Percentiles rank a stretch among this genome's conserved stretches.
These are phyloP conservation scores for Platanthera guangdongensis DNA, from an alignment of 106 monocot genomes.

Conservation along the genomic window DNA sequence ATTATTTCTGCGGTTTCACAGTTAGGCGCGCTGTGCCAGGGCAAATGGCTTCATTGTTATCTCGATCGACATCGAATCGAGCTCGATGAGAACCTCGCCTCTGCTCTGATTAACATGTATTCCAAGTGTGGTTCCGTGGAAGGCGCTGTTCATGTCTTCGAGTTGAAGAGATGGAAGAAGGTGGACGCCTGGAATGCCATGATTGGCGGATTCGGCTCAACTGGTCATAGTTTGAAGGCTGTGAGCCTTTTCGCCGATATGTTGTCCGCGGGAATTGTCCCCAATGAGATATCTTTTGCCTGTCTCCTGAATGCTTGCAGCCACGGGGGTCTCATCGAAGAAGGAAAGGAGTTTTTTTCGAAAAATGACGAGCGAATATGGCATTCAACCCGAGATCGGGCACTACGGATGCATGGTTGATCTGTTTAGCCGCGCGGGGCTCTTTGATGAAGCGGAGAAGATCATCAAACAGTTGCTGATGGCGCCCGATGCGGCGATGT, in stretches of 20 bases:
- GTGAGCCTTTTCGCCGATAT: slow-evolving; percentile 30
- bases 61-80: slow-evolving; percentile 20
- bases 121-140: slow-evolving; percentile 58
- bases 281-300: slow-evolving; percentile 46
- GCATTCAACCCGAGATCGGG: slow-evolving; percentile 42
- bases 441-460: slow-evolving; percentile 38
- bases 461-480: slow-evolving; percentile 46
- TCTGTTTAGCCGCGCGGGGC: slow-evolving; percentile 43
- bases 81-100: slow-evolving; percentile 36
- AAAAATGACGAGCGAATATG: slow-evolving; percentile 33
- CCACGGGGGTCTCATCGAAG: slow-evolving; percentile 44
- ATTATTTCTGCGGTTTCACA: slow-evolving; percentile 28
- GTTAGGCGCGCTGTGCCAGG: slow-evolving; percentile 38
- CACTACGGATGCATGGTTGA: slow-evolving; percentile 76
- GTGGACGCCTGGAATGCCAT: slow-evolving; percentile 57
- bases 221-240: slow-evolving; percentile 28
- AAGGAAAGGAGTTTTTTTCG: slow-evolving; percentile 28
- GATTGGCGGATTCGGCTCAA: slow-evolving; percentile 39
- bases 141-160: slow-evolving; percentile 23
- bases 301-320: slow-evolving; percentile 56
- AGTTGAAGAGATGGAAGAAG: slow-evolving; percentile 8
- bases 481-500: slow-evolving; percentile 51
- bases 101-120: slow-evolving; percentile 67
- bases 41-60: slow-evolving; percentile 51
- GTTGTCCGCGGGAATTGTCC: slow-evolving; percentile 15